Base-by-base conservation (phyloP, 2,329 filamentous ascomycete genomes). In the Pseudogymnoascus sp. region DNA sequence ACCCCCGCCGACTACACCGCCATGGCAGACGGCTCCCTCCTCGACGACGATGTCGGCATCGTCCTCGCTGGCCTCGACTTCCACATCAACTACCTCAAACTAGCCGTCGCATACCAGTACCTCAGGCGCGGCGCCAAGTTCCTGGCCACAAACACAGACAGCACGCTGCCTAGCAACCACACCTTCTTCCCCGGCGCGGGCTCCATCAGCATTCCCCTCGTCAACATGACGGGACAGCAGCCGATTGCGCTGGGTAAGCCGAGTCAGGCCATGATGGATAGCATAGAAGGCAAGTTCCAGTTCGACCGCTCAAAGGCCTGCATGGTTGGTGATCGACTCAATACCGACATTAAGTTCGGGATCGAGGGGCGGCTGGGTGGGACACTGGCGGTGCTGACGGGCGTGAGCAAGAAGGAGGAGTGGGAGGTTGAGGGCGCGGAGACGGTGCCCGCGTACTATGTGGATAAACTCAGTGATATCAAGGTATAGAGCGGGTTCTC, bases 201-300 rank as follows among this genome's bases (percentile, higher is more conserved):
- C 0, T 89, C 90, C 1, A 88, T 91, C 67, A 87, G 88, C 60
- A 86, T 90, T 26, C 91, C 92, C 1, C 77, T 99, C 65, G 81
- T 88, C 62, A 89, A 89, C 74, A 91, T 91, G 81, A 80, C 84
- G 16, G 82, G 82, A 2, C 77, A 84, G 73, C 81, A 89, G 70
- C 93, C 95, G 0, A 77, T 91, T 33, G 87, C 90, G 2, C 78
- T 98, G 41, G 95, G 95, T 0, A 99, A 99, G 78, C 95, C 95
- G 2, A 96, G 91, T 74, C 92, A 96, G 79, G 93, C 93, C 3
- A 99, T 99, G 95, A 96, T 99, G 93, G 93, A 98, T 75, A 92
- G 95, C 2, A 89, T 99, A 63, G 93, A 98, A 79, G 93, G 93
- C 64, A 96, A 96, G 76, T 97, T 98, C 75, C 83, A 89, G 68